Base-by-base conservation (phyloP, 2,329 filamentous ascomycete genomes). In the Coniochaeta pulveracea region DNA sequence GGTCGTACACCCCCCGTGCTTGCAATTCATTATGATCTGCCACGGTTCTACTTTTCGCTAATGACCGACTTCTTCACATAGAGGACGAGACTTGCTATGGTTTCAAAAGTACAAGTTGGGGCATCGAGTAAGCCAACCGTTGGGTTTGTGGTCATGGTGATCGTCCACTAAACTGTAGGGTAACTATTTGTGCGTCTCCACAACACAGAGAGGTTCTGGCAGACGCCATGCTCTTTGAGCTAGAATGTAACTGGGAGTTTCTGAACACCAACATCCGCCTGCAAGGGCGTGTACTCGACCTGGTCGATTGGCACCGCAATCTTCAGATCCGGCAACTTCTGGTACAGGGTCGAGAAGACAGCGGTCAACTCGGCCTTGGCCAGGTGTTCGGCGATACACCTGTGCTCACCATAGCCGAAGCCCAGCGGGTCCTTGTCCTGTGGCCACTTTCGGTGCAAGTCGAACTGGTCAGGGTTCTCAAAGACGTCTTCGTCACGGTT, bases 401-500 rank as follows among this genome's bases (percentile, higher is more conserved):
- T 47, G 41, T 66, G 63, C 10, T 55, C 50, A 2, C 63, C 64
- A 40, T 55, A 67, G 0, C 63, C 63, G 43, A 56, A 67, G 0
- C 63, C 64, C 10, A 66, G 49, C 0, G 54, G 54, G 27, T 58
- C 50, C 29, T 56, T 45, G 4, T 40, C 28, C 16, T 41, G 44
- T 3, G 49, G 49, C 28, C 51, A 49, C 22, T 47, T 45, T 15
- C 61, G 55, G 38, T 57, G 51, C 45, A 67, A 58, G 43, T 65
- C 48, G 41, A 68, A 68, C 10, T 36, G 42, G 36, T 66, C 56
- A 3, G 61, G 48, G 34, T 59, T 37, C 5, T 44, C 42, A 36
- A 62, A 64, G 8, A 62, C 43, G 0, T 64, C 58, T 34, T 60
- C 58, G 42, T 68, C 63, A 3, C 65, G 48, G 43, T 67, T 66